Evolutionary conservation across 2,329 filamentous ascomycete species (phyloP).

Genomic region (Fusarium tjaetaba): DNA sequence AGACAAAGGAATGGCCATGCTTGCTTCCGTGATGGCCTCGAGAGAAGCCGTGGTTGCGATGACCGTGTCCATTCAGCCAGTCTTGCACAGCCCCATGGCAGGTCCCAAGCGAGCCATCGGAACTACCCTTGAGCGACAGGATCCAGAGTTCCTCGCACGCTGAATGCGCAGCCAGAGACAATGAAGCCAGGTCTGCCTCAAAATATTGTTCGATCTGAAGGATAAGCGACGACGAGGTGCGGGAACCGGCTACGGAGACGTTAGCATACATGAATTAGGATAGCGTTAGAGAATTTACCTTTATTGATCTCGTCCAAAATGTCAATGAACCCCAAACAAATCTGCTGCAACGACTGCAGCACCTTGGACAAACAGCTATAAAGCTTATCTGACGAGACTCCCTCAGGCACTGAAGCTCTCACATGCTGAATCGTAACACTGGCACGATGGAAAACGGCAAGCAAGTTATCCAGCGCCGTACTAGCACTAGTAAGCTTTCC

Average conservation of each 20-base stretch:
- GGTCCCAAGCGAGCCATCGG: not conserved
- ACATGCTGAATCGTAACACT: not conserved
- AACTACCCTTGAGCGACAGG: not conserved
- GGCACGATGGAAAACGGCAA: not conserved
- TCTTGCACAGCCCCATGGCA: not conserved
- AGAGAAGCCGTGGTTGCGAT: not conserved
- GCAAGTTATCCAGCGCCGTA: not conserved
- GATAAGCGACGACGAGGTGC: not conserved
- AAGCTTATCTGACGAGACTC: not conserved
- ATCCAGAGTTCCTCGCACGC: not conserved
- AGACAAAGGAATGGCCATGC: not conserved
- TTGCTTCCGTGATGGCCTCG: not conserved
- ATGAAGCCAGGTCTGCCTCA: not conserved
- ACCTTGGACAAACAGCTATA: not conserved
- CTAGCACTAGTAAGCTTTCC: not conserved
- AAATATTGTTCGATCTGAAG: not conserved
- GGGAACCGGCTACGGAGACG: not conserved
- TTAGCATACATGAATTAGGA: not conserved
- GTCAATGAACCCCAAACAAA: not conserved
- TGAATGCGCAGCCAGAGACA: not conserved
- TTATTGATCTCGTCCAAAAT: not conserved
- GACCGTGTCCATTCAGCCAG: not conserved
- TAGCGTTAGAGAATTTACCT: not conserved
- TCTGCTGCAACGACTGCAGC: not conserved
- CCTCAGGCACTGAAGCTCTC: not conserved